Conservation (phyloP, 2,329 filamentous ascomycete species). For the Scedosporium boydii region DNA sequence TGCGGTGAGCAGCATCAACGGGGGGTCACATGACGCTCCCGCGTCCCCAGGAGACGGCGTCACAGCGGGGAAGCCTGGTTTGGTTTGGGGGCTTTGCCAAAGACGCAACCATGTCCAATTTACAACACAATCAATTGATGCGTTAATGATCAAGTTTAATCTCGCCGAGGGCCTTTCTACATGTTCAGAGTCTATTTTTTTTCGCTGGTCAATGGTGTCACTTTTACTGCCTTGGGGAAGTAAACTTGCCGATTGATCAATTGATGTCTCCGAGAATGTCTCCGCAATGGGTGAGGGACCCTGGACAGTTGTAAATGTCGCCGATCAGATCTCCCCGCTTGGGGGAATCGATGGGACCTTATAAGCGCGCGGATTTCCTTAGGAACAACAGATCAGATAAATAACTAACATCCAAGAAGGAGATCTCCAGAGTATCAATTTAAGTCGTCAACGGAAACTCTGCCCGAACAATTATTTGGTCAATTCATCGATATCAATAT, state of each 20-base stretch:
- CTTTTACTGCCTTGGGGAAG: neutral
- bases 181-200: too few relatives aligned
- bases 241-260: neutral
- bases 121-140: too few relatives aligned
- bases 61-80: too few relatives aligned
- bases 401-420: too few relatives aligned
- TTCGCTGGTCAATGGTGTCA: neutral
- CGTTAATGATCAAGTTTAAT: too few relatives aligned
- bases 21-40: neutral
- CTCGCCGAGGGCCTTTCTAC: too few relatives aligned
- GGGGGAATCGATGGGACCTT: neutral
- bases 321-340: neutral
- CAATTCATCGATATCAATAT: too few relatives aligned
- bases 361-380: neutral
- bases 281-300: neutral
- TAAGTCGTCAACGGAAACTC: too few relatives aligned
- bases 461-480: too few relatives aligned
- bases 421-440: too few relatives aligned
- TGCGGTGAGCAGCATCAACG: neutral
- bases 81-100: too few relatives aligned
- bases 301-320: neutral
- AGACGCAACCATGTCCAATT: too few relatives aligned
- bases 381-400: neutral
- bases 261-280: slow-evolving; percentile 5
- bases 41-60: neutral